These are phyloP conservation scores for Brassica balearica DNA, from an alignment of 441 rosid species.

Conservation along the genomic window DNA sequence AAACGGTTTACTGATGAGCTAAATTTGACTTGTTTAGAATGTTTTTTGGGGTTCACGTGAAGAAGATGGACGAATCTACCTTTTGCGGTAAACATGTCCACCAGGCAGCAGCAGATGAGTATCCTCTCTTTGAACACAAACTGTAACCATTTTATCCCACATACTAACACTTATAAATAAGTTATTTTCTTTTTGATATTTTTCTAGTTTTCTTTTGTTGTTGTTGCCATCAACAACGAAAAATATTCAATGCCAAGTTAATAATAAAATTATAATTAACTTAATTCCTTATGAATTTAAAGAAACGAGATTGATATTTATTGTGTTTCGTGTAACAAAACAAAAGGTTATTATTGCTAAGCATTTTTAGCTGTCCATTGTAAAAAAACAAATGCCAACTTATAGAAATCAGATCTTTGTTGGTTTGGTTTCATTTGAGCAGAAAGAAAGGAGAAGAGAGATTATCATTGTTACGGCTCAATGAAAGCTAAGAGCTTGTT, in stretches of 20 bases:
- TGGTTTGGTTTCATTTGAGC: constrained; percentile 28
- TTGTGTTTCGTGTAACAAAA: constrained; percentile 8
- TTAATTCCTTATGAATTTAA: constrained; percentile 3
- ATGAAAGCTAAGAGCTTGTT: constrained; percentile 28
- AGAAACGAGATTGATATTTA: constrained; percentile 5
- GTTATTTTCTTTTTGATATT: not conserved
- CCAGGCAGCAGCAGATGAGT: constrained; percentile 42
- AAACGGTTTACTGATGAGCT: not conserved
- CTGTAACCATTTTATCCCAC: constrained; percentile 36
- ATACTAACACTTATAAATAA: constrained; percentile 32
- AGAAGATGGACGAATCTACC: constrained; percentile 17
- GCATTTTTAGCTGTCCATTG: not conserved
- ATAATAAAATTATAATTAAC: constrained; percentile 14
- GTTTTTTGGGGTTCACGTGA: constrained; percentile 5
- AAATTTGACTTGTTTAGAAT: constrained; percentile 13
- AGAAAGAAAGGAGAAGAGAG: constrained; percentile 23
- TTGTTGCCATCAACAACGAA: constrained; percentile 29
- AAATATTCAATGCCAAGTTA: constrained; percentile 28
- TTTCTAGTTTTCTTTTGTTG: not conserved
- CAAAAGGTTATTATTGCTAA: constrained; percentile 14
- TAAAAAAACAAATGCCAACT: not conserved
- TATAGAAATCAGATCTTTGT: constrained; percentile 23
- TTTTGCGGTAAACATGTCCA: constrained; percentile 27
- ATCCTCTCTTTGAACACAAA: constrained; percentile 36
- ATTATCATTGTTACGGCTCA: constrained; percentile 13